A percentile compares a stretch with the other conserved stretches of the same genome.
These are phyloP conservation scores for Cytospora schulzeri DNA, from an alignment of 2,329 filamentous ascomycete genomes.

Conservation along the genomic window DNA sequence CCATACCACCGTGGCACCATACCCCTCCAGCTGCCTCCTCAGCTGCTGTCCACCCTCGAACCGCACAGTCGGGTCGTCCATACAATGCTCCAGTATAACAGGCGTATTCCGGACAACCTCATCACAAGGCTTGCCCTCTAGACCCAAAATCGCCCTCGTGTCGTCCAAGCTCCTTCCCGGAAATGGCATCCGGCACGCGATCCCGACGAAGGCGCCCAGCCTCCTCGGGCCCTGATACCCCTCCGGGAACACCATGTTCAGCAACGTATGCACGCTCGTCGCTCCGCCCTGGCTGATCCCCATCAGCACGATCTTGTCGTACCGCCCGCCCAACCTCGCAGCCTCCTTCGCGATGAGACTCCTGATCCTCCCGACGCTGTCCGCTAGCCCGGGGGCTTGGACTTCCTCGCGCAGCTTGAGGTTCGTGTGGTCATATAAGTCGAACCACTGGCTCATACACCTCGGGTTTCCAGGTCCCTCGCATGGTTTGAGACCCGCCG, in stretches of 20 bases:
- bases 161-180: slow-evolving; percentile 25
- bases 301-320: slow-evolving; percentile 44
- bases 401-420: slow-evolving; percentile 46
- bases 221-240: slow-evolving; percentile 12
- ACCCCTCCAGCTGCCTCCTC: slow-evolving; percentile 37
- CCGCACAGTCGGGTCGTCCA: slow-evolving; percentile 46
- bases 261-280: slow-evolving; percentile 41
- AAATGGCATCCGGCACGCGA: slow-evolving; percentile 34
- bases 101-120: slow-evolving; percentile 45
- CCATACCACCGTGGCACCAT: slow-evolving; percentile 43
- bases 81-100: slow-evolving; percentile 48
- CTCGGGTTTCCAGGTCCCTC: slow-evolving; percentile 33
- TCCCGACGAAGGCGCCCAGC: slow-evolving; percentile 42
- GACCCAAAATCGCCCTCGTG: slow-evolving; percentile 38
- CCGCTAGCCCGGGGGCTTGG: slow-evolving; percentile 44
- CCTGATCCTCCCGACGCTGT: slow-evolving; percentile 40
- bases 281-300: slow-evolving; percentile 52
- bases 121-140: slow-evolving; percentile 34
- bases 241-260: slow-evolving; percentile 38
- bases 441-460: slow-evolving; percentile 50
- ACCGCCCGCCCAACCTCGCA: slow-evolving; percentile 38
- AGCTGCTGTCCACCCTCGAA: slow-evolving; percentile 41
- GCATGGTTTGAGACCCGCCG: slow-evolving; percentile 33
- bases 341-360: slow-evolving; percentile 41
- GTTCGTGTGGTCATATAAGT: slow-evolving; percentile 47